A percentile compares a stretch with the other conserved stretches of the same genome.
Conservation (phyloP, 2,329 filamentous ascomycete genomes). For the Colletotrichum truncatum region DNA sequence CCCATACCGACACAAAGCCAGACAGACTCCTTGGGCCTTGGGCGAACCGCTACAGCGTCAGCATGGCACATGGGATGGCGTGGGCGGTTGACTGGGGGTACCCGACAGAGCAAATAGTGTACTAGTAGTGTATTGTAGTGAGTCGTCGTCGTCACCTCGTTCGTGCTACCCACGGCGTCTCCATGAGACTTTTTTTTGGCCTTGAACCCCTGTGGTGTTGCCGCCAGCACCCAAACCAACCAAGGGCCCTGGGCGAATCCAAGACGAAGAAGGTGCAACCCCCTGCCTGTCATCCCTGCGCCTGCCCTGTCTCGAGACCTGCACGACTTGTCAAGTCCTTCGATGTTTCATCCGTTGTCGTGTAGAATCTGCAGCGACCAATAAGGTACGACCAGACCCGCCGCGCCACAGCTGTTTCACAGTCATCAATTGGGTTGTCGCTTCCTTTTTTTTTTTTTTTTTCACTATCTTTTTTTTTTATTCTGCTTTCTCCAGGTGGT, state of each 20-base stretch:
- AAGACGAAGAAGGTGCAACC: not conserved
- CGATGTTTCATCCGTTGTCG: conserved; percentile 27
- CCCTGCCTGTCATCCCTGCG: not conserved
- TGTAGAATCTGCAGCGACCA: not conserved
- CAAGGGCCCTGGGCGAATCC: not conserved
- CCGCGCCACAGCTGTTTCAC: conserved; percentile 19
- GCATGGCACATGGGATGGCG: conserved; percentile 21
- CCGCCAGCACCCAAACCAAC: not conserved
- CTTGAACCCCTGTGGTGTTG: too few relatives aligned
- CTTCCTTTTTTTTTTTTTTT: not conserved
- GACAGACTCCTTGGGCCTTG: not conserved
- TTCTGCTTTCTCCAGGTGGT: too few relatives aligned
- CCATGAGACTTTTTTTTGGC: too few relatives aligned
- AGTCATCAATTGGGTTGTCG: conserved; percentile 16
- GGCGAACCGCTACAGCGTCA: too few relatives aligned
- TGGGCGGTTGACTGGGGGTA: not conserved
- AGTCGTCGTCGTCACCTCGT: too few relatives aligned
- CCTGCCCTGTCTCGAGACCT: conserved; percentile 7
- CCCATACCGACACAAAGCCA: too few relatives aligned
- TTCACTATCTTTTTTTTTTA: too few relatives aligned
- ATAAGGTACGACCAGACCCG: not conserved
- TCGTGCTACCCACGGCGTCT: too few relatives aligned
- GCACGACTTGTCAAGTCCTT: conserved; percentile 23
- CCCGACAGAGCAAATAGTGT: too few relatives aligned
- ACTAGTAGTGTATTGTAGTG: too few relatives aligned